These are phyloP conservation scores for Phytophthora fragariaefolia DNA, from an alignment of 352 stramenopile genomes.

Conservation along the genomic window DNA sequence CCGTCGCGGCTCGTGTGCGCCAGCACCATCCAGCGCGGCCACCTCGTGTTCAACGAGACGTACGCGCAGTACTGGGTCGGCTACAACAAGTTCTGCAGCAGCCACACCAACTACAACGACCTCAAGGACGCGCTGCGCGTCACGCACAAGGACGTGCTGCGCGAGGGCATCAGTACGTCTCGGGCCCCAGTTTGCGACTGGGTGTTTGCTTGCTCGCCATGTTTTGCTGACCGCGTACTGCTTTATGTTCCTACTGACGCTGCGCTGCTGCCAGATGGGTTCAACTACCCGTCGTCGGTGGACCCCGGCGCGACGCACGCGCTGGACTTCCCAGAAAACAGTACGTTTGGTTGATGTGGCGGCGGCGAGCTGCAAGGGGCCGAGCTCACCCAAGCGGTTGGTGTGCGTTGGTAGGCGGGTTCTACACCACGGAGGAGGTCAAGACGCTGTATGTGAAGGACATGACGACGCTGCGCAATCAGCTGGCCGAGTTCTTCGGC, in stretches of 20 bases:
- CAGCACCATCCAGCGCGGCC: constrained; percentile 82
- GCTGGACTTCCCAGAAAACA: constrained; percentile 65
- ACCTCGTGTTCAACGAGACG: constrained; percentile 89
- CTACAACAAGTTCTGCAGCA: constrained; percentile 90
- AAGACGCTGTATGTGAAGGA: constrained; percentile 75
- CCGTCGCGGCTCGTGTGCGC: constrained; percentile 82
- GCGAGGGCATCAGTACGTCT: constrained; percentile 79
- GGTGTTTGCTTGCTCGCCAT: too few relatives aligned
- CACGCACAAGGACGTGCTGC: constrained; percentile 75
- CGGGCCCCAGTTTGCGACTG: background rate
- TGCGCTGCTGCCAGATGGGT: constrained; percentile 49
- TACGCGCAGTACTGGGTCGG: constrained; percentile 91
- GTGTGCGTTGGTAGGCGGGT: constrained; percentile 49
- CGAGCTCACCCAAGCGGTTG: too few relatives aligned
- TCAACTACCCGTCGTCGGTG: constrained; percentile 65
- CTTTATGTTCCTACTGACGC: constrained; percentile 3
- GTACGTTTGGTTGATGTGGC: constrained; percentile 49
- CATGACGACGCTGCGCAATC: constrained; percentile 66
- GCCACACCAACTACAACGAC: constrained; percentile 71
- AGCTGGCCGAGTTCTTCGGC: constrained; percentile 84
- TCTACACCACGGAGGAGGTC: constrained; percentile 70
- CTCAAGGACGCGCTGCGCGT: constrained; percentile 73
- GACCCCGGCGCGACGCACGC: constrained; percentile 65
- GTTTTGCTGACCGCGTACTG: background rate
- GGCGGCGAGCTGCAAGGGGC: too few relatives aligned